These are phyloP conservation scores for Zymoseptoria pseudotritici DNA, from an alignment of 2,329 filamentous ascomycete species.

Conservation along the genomic window DNA sequence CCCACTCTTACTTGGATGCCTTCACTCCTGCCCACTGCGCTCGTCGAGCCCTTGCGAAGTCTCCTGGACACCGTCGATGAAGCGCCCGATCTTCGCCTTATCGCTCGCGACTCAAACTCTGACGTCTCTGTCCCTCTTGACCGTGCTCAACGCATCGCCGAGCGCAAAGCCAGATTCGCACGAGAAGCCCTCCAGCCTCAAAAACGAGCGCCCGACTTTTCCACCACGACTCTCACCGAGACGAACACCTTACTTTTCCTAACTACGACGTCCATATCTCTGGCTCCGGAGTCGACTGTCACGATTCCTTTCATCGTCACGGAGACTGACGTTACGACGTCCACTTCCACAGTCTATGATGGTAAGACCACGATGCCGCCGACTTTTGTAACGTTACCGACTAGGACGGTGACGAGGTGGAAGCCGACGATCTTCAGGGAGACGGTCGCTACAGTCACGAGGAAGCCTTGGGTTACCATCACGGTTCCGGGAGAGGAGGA, in stretches of 20 bases:
- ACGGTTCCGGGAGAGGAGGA: background rate
- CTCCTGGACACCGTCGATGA: slow-evolving; percentile 3
- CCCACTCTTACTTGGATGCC: slow-evolving; percentile 13
- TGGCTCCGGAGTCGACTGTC: background rate
- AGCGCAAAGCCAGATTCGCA: slow-evolving; percentile 23
- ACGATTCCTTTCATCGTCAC: slow-evolving; percentile 7
- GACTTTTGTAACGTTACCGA: slow-evolving; percentile 2
- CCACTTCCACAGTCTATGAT: slow-evolving; percentile 2
- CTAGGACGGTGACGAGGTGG: slow-evolving; percentile 1
- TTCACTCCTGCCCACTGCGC: slow-evolving; percentile 24
- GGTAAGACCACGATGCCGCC: slow-evolving; percentile 1
- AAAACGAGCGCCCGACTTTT: slow-evolving; percentile 28
- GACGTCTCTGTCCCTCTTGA: slow-evolving; percentile 3
- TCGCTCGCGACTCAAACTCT: slow-evolving; percentile 1
- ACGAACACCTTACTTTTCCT: slow-evolving; percentile 25
- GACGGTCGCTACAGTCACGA: slow-evolving; percentile 2
- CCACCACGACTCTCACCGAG: slow-evolving; percentile 28
- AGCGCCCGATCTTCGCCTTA: slow-evolving; percentile 3
- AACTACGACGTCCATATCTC: slow-evolving; percentile 11
- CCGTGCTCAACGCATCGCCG: slow-evolving; percentile 16
- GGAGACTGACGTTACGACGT: slow-evolving; percentile 4
- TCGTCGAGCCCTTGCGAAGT: slow-evolving; percentile 9
- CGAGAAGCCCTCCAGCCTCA: slow-evolving; percentile 1
- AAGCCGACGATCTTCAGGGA: background rate
- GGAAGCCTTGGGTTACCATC: background rate